Evolutionary conservation across 768 basidiomycete species (phyloP).

Genomic region (Lactarius evosmus): DNA sequence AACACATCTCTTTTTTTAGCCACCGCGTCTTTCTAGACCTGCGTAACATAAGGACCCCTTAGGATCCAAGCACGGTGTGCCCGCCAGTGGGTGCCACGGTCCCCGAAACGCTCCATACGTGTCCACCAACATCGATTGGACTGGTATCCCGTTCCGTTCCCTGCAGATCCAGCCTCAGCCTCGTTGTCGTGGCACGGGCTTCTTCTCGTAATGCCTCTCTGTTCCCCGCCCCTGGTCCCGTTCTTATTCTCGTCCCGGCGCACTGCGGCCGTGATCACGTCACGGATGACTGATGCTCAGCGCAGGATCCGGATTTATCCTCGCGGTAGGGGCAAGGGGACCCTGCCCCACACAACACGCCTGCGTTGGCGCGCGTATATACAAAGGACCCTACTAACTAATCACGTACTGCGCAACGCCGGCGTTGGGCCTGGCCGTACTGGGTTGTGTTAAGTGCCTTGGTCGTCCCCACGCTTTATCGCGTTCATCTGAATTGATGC

Average conservation of each 20-base stretch:
- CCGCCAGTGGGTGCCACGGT: not conserved
- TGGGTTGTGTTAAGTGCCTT: not conserved
- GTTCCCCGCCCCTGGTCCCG: not conserved
- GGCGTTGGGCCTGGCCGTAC: not conserved
- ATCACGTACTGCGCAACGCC: not conserved
- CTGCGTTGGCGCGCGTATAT: not conserved
- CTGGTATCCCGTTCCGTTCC: no score
- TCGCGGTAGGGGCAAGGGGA: not conserved
- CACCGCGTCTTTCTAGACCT: not conserved
- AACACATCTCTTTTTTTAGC: not conserved
- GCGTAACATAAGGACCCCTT: not conserved
- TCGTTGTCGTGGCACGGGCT: not conserved
- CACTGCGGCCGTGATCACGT: not conserved
- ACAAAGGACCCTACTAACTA: not conserved
- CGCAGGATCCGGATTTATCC: not conserved
- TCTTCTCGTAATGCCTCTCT: not conserved
- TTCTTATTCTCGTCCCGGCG: not conserved
- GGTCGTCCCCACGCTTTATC: not conserved
- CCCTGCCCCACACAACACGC: no score
- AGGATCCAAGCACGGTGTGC: not conserved
- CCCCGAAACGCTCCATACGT: not conserved
- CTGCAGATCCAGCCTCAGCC: not conserved
- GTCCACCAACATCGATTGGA: no score
- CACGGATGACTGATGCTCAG: not conserved
- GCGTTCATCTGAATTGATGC: not conserved